A percentile compares a stretch with the other conserved stretches of the same genome.
Conservation (phyloP, 257 asterid species). For the Cinchona pubescens region DNA sequence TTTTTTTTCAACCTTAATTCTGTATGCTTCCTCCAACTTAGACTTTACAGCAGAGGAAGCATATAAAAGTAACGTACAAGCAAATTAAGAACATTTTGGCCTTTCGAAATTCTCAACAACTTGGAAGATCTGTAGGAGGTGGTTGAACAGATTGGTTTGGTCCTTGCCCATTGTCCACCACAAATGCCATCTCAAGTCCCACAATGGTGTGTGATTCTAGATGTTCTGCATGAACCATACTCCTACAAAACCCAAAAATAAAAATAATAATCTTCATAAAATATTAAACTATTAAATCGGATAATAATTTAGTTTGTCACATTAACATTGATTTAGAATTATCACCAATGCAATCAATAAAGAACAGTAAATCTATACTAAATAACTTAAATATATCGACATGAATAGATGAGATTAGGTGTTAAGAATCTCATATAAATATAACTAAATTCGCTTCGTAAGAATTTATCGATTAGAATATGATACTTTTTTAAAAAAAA, state of each 20-base stretch:
- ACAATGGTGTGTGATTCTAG: conserved; percentile 59
- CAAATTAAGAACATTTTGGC: too few species aligned
- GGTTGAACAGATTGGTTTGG: conserved; percentile 51
- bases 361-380: too few species aligned
- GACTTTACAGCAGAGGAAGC: neutral
- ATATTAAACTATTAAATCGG: too few species aligned
- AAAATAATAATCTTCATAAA: neutral
- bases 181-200: conserved; percentile 75
- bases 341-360: too few species aligned
- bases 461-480: too few species aligned
- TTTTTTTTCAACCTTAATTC: neutral
- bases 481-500: too few species aligned
- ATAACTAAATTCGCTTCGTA: too few species aligned
- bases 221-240: conserved; percentile 67
- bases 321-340: too few species aligned
- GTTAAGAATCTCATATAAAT: too few species aligned
- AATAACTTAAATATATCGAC: too few species aligned
- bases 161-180: conserved; percentile 59
- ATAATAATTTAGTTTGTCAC: too few species aligned
- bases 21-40: neutral
- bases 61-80: neutral
- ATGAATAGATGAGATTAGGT: too few species aligned
- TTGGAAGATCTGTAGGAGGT: conserved; percentile 59
- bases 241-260: conserved; percentile 27
- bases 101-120: conserved; percentile 30